These are phyloP conservation scores for Cucurbita ficifolia DNA, from an alignment of 306 rosid genomes.

Conservation along the genomic window DNA sequence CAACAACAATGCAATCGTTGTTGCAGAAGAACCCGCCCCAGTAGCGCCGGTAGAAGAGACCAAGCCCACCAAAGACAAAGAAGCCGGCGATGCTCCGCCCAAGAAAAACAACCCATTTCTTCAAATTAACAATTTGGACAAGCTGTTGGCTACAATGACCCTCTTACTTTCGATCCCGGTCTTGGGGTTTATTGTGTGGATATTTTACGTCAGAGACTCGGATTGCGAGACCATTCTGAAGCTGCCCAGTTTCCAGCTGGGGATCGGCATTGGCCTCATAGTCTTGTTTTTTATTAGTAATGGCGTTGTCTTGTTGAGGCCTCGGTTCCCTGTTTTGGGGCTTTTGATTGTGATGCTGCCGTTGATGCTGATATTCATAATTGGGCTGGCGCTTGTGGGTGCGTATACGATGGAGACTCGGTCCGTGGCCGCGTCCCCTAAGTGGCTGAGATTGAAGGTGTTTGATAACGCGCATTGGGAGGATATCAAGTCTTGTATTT, in stretches of 20 bases:
- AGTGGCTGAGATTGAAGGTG: conserved; percentile 15
- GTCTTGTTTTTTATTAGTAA: conserved; percentile 12
- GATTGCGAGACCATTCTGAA: conserved; percentile 15
- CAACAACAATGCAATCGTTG: not conserved
- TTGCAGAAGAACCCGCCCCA: not conserved
- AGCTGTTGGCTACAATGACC: not conserved
- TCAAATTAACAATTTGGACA: not conserved
- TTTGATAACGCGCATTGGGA: not conserved
- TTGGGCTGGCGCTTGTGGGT: conserved; percentile 17
- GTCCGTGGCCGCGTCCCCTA: conserved; percentile 15
- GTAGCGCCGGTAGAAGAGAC: not conserved
- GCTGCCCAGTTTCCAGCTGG: conserved; percentile 1
- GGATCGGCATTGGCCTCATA: conserved; percentile 2
- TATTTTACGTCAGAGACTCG: conserved; percentile 2
- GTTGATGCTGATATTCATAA: conserved; percentile 5
- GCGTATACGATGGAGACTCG: conserved; percentile 9
- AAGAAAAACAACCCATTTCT: not conserved
- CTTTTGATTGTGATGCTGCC: conserved; percentile 12
- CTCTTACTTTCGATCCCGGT: conserved; percentile 13
- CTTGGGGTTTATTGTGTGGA: conserved; percentile 15
- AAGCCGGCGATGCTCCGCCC: not conserved
- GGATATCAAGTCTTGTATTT: conserved; percentile 14
- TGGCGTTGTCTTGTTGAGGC: not conserved
- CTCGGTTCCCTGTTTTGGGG: conserved; percentile 11
- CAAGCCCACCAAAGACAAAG: not conserved